A percentile compares a stretch with the other conserved stretches of the same genome.
phyloP scores from a whole-genome alignment of 176 grass and related monocot genomes.

The Musa schizocarpa region DNA sequence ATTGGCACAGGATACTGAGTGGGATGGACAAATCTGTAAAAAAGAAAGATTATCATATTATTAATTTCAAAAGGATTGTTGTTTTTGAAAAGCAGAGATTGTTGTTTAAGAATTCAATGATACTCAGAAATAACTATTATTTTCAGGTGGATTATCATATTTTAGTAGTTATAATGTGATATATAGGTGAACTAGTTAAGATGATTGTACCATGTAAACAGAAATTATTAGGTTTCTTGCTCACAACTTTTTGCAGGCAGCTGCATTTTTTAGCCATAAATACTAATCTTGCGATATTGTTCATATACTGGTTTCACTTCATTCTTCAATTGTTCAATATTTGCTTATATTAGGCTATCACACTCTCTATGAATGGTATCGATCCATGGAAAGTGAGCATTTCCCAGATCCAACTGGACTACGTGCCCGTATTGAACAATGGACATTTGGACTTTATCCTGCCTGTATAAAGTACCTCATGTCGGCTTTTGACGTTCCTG shows the following conservation, averaged over 20 bases:
- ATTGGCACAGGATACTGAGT: no score
- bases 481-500: constrained; percentile 94
- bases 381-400: constrained; percentile 81
- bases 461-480: constrained; percentile 99
- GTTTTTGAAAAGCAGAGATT: no score
- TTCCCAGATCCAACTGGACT: constrained; percentile 88
- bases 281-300: background rate
- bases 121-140: no score
- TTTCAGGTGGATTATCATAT: no score
- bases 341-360: constrained; percentile 55
- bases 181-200: background rate
- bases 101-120: no score
- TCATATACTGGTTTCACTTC: constrained; percentile 16
- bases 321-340: constrained; percentile 2
- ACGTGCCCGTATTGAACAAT: constrained; percentile 62
- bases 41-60: no score
- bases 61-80: no score
- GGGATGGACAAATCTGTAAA: no score
- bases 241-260: background rate
- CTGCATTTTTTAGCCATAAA: background rate
- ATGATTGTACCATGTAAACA: background rate
- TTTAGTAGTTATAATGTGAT: background rate
- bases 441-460: constrained; percentile 91
- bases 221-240: background rate
- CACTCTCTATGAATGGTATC: constrained; percentile 95